Evolutionary conservation across 176 grass and related monocot species (phyloP).

Genomic region (Eremochloa ophiuroides): DNA sequence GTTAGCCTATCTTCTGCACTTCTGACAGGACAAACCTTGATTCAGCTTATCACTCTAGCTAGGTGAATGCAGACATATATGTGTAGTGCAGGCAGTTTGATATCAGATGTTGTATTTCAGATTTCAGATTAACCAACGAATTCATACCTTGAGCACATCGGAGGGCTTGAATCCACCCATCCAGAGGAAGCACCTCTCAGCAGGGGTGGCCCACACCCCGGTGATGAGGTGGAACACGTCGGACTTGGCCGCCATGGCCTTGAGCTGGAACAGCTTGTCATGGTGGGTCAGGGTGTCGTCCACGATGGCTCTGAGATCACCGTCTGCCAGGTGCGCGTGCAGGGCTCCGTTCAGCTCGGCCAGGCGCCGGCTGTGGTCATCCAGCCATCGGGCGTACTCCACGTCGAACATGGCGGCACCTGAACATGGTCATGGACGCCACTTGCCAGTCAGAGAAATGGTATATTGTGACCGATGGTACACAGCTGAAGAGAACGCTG

Average conservation of each 20-base stretch:
- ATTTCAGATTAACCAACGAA: not conserved
- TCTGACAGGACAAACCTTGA: not conserved
- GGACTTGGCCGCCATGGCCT: conserved; percentile 36
- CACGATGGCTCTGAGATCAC: conserved; percentile 63
- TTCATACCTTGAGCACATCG: conserved; percentile 68
- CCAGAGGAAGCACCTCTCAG: conserved; percentile 85
- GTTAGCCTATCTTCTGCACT: not conserved
- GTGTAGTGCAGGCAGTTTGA: not conserved
- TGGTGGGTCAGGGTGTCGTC: conserved; percentile 60
- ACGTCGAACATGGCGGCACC: conserved; percentile 61
- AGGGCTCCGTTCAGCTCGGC: conserved; percentile 57
- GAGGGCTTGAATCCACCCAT: conserved; percentile 87
- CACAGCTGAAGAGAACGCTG: not conserved
- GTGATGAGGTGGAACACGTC: conserved; percentile 88
- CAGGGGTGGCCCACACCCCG: conserved; percentile 64
- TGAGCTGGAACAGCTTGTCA: conserved; percentile 60
- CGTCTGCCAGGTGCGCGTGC: conserved; percentile 46
- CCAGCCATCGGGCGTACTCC: conserved; percentile 78
- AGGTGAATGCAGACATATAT: not conserved
- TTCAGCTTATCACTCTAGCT: not conserved
- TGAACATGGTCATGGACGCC: not conserved
- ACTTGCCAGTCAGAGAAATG: not conserved
- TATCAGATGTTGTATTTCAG: not conserved
- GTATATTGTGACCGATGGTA: not conserved
- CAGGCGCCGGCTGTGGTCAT: conserved; percentile 49